A percentile compares a stretch with the other conserved stretches of the same genome.
These are phyloP conservation scores for Apiotrichum gracile DNA, from an alignment of 1,284 basidiomycete genomes.

Conservation along the genomic window DNA sequence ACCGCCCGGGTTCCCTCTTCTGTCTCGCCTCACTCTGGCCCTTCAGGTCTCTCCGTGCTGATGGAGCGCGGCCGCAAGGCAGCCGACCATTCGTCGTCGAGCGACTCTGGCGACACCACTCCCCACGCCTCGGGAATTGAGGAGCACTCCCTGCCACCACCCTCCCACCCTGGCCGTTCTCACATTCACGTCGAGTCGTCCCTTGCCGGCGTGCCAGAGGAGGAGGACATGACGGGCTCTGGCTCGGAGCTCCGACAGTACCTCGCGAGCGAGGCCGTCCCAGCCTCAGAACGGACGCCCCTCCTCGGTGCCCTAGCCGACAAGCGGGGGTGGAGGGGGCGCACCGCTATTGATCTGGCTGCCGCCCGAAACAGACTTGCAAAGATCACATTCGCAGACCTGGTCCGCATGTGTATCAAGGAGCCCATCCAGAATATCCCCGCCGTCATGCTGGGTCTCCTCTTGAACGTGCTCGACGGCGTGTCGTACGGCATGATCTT, in stretches of 20 bases:
- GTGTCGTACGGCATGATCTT: conserved; percentile 63
- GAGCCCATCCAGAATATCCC: conserved; percentile 57
- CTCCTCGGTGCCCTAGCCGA: conserved; percentile 6
- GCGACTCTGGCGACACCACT: conserved; percentile 11
- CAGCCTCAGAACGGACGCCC: conserved; percentile 10
- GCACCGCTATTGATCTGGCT: conserved; percentile 7
- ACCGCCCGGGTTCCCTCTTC: neutral
- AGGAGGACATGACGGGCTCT: conserved; percentile 6
- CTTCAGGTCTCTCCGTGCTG: conserved; percentile 37
- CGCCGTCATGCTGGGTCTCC: conserved; percentile 75
- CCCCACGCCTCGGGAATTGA: conserved; percentile 2
- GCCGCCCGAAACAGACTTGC: conserved; percentile 11
- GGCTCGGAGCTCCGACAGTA: conserved; percentile 11
- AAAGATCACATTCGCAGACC: conserved; percentile 39
- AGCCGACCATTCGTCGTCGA: neutral
- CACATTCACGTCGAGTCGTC: neutral
- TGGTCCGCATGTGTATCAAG: conserved; percentile 45
- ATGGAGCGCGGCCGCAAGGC: conserved; percentile 23
- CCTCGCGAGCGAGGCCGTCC: conserved; percentile 7
- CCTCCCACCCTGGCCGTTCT: conserved; percentile 1
- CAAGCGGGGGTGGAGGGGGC: conserved; percentile 13
- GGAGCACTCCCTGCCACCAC: neutral
- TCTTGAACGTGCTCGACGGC: conserved; percentile 90
- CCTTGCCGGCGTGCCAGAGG: conserved; percentile 11
- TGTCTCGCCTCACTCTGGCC: conserved; percentile 4